Percentiles rank a stretch among this genome's conserved stretches.
Conservation (phyloP, 306 rosid species). For the Casuarina glauca region DNA sequence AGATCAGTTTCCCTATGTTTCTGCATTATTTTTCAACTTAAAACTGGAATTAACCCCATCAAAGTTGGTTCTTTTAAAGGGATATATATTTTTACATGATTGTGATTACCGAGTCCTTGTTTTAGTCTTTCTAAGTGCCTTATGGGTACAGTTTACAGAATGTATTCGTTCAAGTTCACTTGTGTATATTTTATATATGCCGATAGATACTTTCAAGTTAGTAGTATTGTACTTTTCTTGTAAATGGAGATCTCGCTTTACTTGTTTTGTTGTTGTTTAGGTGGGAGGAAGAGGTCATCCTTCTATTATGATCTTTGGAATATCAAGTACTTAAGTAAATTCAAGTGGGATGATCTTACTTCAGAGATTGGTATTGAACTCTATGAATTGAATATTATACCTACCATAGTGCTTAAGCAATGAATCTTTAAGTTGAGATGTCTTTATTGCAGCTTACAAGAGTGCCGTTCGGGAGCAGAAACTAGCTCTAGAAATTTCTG, state of each 20-base stretch:
- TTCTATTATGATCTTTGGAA: slow-evolving; percentile 91
- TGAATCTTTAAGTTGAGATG: slow-evolving; percentile 11
- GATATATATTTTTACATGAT: too few species aligned
- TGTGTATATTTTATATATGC: too few species aligned
- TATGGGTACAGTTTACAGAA: background rate
- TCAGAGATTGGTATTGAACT: slow-evolving; percentile 69
- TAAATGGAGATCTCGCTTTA: slow-evolving; percentile 12
- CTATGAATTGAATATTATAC: slow-evolving; percentile 19
- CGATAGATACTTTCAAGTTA: background rate
- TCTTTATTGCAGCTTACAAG: slow-evolving; percentile 59
- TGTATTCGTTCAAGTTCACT: background rate
- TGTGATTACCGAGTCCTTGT: background rate
- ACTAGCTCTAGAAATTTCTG: slow-evolving; percentile 74
- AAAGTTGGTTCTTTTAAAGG: background rate
- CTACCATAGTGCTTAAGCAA: slow-evolving; percentile 14
- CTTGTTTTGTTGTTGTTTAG: slow-evolving; percentile 37
- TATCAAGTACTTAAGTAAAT: slow-evolving; percentile 87
- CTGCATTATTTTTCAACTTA: background rate
- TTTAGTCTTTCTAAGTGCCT: background rate
- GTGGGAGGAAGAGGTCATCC: slow-evolving; percentile 85
- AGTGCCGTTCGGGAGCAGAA: slow-evolving; percentile 77
- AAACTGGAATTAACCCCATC: background rate
- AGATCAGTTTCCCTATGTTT: background rate
- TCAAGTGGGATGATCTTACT: slow-evolving; percentile 94
- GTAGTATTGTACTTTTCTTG: slow-evolving; percentile 10